Base-by-base conservation (phyloP, 805 yeast species). In the Kodamaea kakaduensis region DNA sequence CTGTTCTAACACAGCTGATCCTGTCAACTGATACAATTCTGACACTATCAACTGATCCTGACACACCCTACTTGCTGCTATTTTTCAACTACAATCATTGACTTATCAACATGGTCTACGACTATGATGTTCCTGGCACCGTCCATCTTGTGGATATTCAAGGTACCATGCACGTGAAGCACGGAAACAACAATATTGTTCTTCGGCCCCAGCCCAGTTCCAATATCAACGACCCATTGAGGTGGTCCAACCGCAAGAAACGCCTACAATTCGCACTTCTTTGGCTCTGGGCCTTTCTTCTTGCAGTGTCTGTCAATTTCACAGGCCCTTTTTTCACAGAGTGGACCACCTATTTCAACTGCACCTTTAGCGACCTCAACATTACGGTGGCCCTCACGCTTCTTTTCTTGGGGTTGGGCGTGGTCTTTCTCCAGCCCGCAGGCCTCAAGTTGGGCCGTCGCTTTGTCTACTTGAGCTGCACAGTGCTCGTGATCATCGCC, bases 331-430 rank as follows among this genome's bases (percentile, higher is more conserved):
- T 59, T 20, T 67, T 59, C 52, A 53, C 54, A 1, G 51, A 40
- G 14, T 62, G 65, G 60, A 52, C 57, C 10, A 47, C 37, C 5
- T 54, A 50, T 6, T 58, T 62, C 36, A 33, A 54, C 31, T 48
- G 55, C 34, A 46, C 75, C 1, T 50, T 63, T 19, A 46, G 47
- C 10, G 58, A 72, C 34, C 55, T 75, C 38, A 72, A 72, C 46
- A 58, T 64, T 14, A 69, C 75, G 33, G 48, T 63, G 9, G 81
- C 79, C 17, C 59, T 71, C 39, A 58, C 68, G 53, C 75, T 73
- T 45, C 52, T 75, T 36, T 70, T 73, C 38, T 57, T 73, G 24
- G 81, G 65, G 5, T 23, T 61, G 9, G 68, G 67, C 1, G 59
- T 64, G 31, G 36, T 56, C n/a, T 38, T 58, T 26, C 52, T 61